Evolutionary conservation across 805 yeast species (phyloP).

Genomic region (Phaffomyces opuntiae): DNA sequence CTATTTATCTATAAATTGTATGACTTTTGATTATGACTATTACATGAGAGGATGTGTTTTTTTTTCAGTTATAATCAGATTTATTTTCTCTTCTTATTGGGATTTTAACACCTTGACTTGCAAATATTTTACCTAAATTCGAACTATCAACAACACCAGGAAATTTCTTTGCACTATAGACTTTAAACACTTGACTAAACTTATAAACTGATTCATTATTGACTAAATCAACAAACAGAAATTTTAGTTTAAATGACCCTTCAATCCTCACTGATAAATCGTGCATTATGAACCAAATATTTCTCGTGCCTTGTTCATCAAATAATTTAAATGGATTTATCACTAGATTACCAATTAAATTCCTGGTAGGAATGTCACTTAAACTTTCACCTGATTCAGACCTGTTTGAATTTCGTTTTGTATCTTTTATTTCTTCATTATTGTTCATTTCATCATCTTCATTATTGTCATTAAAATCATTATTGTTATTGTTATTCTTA

Average conservation of each 20-base stretch:
- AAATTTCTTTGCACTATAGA: slow-evolving; percentile 36
- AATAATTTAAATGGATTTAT: slow-evolving; percentile 32
- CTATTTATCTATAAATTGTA: no score
- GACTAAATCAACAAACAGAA: slow-evolving; percentile 28
- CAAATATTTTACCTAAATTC: slow-evolving; percentile 33
- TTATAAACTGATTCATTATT: slow-evolving; percentile 8
- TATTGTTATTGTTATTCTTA: background rate
- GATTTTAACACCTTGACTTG: slow-evolving; percentile 36
- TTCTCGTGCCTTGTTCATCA: slow-evolving; percentile 28
- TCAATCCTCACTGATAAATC: slow-evolving; percentile 37
- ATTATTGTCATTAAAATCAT: background rate
- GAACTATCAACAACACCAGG: slow-evolving; percentile 39
- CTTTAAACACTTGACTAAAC: slow-evolving; percentile 30
- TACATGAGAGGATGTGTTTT: background rate
- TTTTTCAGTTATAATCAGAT: background rate
- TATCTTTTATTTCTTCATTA: background rate
- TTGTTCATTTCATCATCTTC: background rate
- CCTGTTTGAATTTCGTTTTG: background rate
- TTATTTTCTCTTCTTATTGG: slow-evolving; percentile 31
- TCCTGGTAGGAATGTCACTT: slow-evolving; percentile 27
- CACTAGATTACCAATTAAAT: slow-evolving; percentile 33
- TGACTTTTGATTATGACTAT: background rate
- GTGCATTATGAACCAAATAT: slow-evolving; percentile 37
- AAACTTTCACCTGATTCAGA: slow-evolving; percentile 10
- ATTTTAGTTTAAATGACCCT: slow-evolving; percentile 33